Conservation (phyloP, 345 rosid genomes). For the Arabidopsis thaliana region TAIR10.1 NC_003075.7:7502001-7502500, state of each 20-base stretch:
- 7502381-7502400: slow-evolving; percentile 76
- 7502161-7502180: slow-evolving; percentile 12
- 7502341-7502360: slow-evolving; percentile 52
- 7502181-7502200: slow-evolving; percentile 22
- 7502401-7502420: slow-evolving; percentile 45
- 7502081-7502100: slow-evolving; percentile 88
- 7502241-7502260: slow-evolving; percentile 53
- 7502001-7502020: slow-evolving; percentile 18
- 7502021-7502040: slow-evolving; percentile 90
- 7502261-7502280: slow-evolving; percentile 69
- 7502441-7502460: slow-evolving; percentile 44
- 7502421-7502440: slow-evolving; percentile 55
- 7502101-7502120: slow-evolving; percentile 87
- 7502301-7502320: slow-evolving; percentile 79
- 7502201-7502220: slow-evolving; percentile 28
- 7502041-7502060: slow-evolving; percentile 72
- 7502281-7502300: slow-evolving; percentile 65
- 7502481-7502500: slow-evolving; percentile 27
- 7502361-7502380: slow-evolving; percentile 51
- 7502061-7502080: slow-evolving; percentile 78
- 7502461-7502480: slow-evolving; percentile 20
- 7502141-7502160: slow-evolving; percentile 20
- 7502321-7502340: slow-evolving; percentile 86
- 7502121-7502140: slow-evolving; percentile 65
- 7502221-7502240: slow-evolving; percentile 90